These are phyloP conservation scores for Saccharum officinarum DNA, from an alignment of 176 grass and related monocot species.

Conservation along the genomic window DNA sequence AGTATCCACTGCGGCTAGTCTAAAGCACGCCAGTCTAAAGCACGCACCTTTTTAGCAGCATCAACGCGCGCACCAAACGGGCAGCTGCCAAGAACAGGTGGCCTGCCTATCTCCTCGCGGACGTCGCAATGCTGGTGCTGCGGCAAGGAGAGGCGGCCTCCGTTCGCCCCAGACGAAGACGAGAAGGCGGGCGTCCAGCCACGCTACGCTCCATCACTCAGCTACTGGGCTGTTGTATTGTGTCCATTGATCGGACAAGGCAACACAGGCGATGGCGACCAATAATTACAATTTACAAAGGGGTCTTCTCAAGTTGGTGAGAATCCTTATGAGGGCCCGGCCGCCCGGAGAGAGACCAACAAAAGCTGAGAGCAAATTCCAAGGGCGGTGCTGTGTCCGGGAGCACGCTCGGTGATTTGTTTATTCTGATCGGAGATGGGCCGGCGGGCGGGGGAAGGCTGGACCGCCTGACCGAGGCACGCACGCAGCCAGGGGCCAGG, in stretches of 20 bases:
- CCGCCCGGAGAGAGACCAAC: background rate
- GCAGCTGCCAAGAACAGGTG: background rate
- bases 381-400: constrained; percentile 15
- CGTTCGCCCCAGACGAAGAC: background rate
- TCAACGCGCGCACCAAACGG: background rate
- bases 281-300: background rate
- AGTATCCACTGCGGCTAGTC: no score
- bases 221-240: no score
- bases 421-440: background rate
- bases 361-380: background rate
- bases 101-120: constrained; percentile 18
- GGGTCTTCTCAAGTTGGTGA: background rate
- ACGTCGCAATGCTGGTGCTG: background rate
- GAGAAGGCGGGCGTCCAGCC: background rate
- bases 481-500: background rate
- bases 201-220: background rate
- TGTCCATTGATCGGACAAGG: no score
- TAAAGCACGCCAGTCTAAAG: no score
- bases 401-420: constrained; percentile 16
- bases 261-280: background rate
- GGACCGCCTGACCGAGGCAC: background rate
- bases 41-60: constrained; percentile 16
- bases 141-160: background rate
- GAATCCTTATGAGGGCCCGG: background rate
- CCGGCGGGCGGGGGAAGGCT: no score